Conservation (phyloP, 176 grass and related monocot genomes). For the Dactylis glomerata region DNA sequence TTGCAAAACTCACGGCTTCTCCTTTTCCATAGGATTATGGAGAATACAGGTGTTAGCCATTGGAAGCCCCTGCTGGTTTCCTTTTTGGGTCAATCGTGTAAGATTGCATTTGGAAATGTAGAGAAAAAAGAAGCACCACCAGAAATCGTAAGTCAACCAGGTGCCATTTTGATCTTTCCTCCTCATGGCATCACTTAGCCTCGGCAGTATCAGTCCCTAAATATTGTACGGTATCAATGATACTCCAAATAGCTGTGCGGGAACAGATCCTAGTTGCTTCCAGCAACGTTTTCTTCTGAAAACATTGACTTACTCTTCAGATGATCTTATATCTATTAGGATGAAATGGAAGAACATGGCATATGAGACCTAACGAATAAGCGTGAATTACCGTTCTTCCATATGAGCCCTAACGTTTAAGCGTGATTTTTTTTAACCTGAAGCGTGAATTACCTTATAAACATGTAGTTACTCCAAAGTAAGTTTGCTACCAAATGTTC, state of each 20-base stretch:
- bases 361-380: neutral
- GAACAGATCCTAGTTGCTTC: neutral
- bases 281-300: neutral
- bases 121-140: constrained; percentile 36
- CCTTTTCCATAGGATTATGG: constrained; percentile 62
- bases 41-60: constrained; percentile 48
- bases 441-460: neutral
- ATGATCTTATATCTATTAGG: neutral
- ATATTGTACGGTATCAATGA: neutral
- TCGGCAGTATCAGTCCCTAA: neutral
- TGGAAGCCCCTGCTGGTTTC: constrained; percentile 48
- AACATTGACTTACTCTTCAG: neutral
- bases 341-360: neutral
- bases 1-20: constrained; percentile 50
- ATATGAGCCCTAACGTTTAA: no score
- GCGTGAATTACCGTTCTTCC: no score
- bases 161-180: constrained; percentile 49
- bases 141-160: constrained; percentile 34
- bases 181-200: neutral
- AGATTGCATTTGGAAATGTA: constrained; percentile 53
- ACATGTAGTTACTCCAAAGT: neutral
- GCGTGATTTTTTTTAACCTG: no score
- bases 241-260: neutral
- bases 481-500: neutral
- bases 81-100: constrained; percentile 32